phyloP scores from a whole-genome alignment of 371 early-diverging fungal species.

The Aphelidium insulamus region DNA sequence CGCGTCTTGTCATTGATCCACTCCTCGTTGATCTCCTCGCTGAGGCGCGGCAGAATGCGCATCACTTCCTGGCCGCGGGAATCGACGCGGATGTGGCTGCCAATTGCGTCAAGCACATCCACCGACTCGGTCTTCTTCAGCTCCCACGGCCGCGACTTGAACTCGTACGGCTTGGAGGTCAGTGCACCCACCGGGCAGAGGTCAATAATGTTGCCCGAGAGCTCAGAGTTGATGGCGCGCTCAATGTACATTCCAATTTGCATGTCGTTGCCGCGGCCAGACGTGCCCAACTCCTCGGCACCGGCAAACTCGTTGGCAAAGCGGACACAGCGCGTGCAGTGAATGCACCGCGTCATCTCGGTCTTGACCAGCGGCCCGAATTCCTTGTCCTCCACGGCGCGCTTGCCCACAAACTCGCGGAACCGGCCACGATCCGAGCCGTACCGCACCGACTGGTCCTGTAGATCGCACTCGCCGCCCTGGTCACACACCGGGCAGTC shows the following conservation, averaged over 20 bases:
- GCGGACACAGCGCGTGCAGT: conserved; percentile 95
- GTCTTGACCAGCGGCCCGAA: conserved; percentile 91
- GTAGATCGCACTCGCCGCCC: conserved; percentile 96
- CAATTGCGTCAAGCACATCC: conserved; percentile 85
- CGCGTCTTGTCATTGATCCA: conserved; percentile 97
- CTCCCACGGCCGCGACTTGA: conserved; percentile 90
- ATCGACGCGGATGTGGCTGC: conserved; percentile 85
- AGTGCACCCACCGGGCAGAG: conserved; percentile 95
- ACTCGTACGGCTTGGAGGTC: conserved; percentile 87
- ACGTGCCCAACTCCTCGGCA: conserved; percentile 79
- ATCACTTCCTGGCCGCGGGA: conserved; percentile 89
- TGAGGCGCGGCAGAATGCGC: conserved; percentile 80
- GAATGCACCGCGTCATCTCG: conserved; percentile 93
- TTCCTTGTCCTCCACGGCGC: conserved; percentile 92
- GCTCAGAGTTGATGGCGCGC: conserved; percentile 66
- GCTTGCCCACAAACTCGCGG: conserved; percentile 60
- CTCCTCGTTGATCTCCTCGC: conserved; percentile 93
- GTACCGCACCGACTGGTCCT: conserved; percentile 89
- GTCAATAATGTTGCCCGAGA: conserved; percentile 93
- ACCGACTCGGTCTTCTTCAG: conserved; percentile 84
- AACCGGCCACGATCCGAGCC: conserved; percentile 86
- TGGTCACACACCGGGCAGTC: conserved; percentile 97
- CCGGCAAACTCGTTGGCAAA: conserved; percentile 96
- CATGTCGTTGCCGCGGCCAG: conserved; percentile 91
- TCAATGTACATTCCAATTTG: conserved; percentile 92